These are phyloP conservation scores for Mycosphaerella sp. DNA, from an alignment of 2,329 filamentous ascomycete genomes.

Conservation along the genomic window DNA sequence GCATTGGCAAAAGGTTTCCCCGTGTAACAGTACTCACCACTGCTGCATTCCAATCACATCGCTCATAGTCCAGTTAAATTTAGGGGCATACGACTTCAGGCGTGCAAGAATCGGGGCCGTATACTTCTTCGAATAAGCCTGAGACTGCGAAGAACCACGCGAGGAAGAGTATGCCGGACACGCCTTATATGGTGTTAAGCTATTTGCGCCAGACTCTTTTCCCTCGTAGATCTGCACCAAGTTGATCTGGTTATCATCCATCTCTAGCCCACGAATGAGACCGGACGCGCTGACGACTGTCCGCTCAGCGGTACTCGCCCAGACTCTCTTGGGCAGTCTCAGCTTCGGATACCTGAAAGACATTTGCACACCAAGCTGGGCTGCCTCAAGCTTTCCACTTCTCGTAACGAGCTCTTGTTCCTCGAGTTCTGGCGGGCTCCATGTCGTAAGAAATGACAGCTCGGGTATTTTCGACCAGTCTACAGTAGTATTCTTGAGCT, in stretches of 20 bases:
- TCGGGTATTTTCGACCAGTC: constrained; percentile 53
- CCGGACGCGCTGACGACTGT: constrained; percentile 54
- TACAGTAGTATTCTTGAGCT: constrained; percentile 54
- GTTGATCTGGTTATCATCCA: constrained; percentile 49
- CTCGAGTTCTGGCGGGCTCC: constrained; percentile 50
- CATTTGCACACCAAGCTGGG: constrained; percentile 53
- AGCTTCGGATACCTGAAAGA: constrained; percentile 54
- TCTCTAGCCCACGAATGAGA: constrained; percentile 53
- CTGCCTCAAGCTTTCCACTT: constrained; percentile 55
- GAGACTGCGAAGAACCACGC: constrained; percentile 49
- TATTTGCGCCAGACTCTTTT: constrained; percentile 53
- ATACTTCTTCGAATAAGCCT: constrained; percentile 45
- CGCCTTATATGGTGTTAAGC: constrained; percentile 58
- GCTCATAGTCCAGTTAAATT: constrained; percentile 57
- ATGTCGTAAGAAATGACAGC: constrained; percentile 52
- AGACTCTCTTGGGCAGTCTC: constrained; percentile 50
- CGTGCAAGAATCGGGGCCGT: constrained; percentile 56
- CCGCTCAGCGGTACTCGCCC: constrained; percentile 58
- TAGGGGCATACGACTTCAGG: constrained; percentile 47
- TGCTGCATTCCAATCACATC: constrained; percentile 63
- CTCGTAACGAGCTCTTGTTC: constrained; percentile 56
- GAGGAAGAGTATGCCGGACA: constrained; percentile 58
- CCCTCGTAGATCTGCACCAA: constrained; percentile 53
- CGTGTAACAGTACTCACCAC: constrained; percentile 32
- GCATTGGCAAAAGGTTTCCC: too few species aligned